phyloP scores from a whole-genome alignment of 1,284 basidiomycete species.

The Moesziomyces sp. region DNA sequence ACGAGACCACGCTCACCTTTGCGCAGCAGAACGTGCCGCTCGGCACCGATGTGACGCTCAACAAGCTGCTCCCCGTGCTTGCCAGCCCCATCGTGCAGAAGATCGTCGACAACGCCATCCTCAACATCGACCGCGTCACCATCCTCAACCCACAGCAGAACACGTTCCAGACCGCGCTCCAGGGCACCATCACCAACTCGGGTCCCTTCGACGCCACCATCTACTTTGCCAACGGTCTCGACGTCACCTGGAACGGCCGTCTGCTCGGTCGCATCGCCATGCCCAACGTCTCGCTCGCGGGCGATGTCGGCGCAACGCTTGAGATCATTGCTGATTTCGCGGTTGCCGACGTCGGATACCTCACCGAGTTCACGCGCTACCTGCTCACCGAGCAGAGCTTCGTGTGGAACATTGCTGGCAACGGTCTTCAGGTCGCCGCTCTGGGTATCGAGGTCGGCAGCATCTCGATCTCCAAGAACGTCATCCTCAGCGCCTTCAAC shows the following conservation, averaged over 20 bases:
- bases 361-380: slow-evolving; percentile 77
- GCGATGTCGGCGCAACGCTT: slow-evolving; percentile 76
- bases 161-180: slow-evolving; percentile 75
- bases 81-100: slow-evolving; percentile 83
- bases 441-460: slow-evolving; percentile 71
- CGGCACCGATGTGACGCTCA: slow-evolving; percentile 74
- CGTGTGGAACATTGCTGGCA: slow-evolving; percentile 78
- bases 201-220: slow-evolving; percentile 82
- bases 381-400: slow-evolving; percentile 78
- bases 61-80: slow-evolving; percentile 77
- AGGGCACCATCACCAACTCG: slow-evolving; percentile 77
- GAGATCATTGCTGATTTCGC: slow-evolving; percentile 74
- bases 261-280: slow-evolving; percentile 76
- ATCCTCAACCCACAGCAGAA: slow-evolving; percentile 69
- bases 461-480: slow-evolving; percentile 74
- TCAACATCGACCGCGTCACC: slow-evolving; percentile 67
- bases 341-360: slow-evolving; percentile 74
- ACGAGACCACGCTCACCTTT: slow-evolving; percentile 75
- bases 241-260: slow-evolving; percentile 75
- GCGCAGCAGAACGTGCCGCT: slow-evolving; percentile 74
- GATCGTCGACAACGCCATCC: slow-evolving; percentile 74
- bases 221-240: slow-evolving; percentile 75
- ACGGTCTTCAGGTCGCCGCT: slow-evolving; percentile 74
- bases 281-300: slow-evolving; percentile 70
- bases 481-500: slow-evolving; percentile 79